phyloP scores from a whole-genome alignment of 2,329 filamentous ascomycete genomes.

The Calonectria pteridis region DNA sequence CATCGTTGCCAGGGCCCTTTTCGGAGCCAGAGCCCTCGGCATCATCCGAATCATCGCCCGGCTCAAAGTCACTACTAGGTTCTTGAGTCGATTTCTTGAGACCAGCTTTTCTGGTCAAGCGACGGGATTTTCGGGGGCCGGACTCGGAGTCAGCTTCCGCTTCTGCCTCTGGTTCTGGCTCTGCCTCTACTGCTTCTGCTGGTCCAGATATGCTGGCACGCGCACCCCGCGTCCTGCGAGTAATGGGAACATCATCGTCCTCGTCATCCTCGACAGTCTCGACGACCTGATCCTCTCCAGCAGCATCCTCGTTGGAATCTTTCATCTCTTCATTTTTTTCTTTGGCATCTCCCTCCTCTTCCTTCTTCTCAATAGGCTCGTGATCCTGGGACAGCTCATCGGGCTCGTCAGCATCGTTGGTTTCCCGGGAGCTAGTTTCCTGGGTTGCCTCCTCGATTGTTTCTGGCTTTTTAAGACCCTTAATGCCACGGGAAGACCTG shows the following conservation, averaged over 20 bases:
- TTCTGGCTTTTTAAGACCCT: conserved; percentile 63
- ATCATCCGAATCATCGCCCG: conserved; percentile 69
- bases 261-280: conserved; percentile 53
- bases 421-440: conserved; percentile 59
- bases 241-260: conserved; percentile 63
- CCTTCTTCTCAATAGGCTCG: conserved; percentile 43
- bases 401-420: conserved; percentile 51
- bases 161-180: conserved; percentile 35
- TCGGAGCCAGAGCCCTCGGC: conserved; percentile 60
- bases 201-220: conserved; percentile 48
- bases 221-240: conserved; percentile 58
- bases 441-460: conserved; percentile 67
- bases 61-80: conserved; percentile 72
- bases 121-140: conserved; percentile 54
- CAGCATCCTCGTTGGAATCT: conserved; percentile 43
- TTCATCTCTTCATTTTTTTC: conserved; percentile 35
- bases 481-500: conserved; percentile 63
- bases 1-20: conserved; percentile 55
- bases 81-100: conserved; percentile 62
- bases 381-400: conserved; percentile 54
- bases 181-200: conserved; percentile 45
- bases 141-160: conserved; percentile 47
- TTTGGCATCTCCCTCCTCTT: conserved; percentile 44
- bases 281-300: conserved; percentile 48
- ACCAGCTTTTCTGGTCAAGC: conserved; percentile 61